phyloP scores from a whole-genome alignment of 2,329 filamentous ascomycete genomes.

The Trichoderma citrinoviride region DNA sequence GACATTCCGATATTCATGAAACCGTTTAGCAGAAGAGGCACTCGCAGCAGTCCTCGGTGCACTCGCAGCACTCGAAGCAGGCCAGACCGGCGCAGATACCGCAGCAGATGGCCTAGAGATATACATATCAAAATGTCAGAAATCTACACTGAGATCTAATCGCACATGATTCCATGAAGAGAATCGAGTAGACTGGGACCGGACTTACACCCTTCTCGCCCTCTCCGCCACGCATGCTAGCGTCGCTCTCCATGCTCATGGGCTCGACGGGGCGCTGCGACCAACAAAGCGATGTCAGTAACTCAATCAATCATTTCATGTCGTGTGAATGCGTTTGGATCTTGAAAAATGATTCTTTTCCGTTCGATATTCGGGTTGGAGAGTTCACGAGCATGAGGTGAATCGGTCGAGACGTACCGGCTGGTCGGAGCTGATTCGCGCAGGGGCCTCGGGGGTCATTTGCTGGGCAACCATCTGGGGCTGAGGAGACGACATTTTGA shows the following conservation, averaged over 20 bases:
- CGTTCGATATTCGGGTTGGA: not conserved
- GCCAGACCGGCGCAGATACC: constrained; percentile 41
- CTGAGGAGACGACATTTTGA: constrained; percentile 21
- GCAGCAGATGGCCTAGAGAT: constrained; percentile 40
- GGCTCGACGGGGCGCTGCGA: constrained; percentile 36
- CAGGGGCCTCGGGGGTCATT: constrained; percentile 31
- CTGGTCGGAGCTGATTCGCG: constrained; percentile 34
- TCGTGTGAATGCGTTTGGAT: no score
- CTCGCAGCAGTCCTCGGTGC: constrained; percentile 33
- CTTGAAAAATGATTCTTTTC: not conserved
- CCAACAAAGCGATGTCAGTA: not conserved
- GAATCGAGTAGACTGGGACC: not conserved
- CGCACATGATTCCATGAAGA: no score
- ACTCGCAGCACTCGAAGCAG: constrained; percentile 44
- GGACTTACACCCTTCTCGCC: constrained; percentile 37
- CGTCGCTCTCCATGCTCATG: constrained; percentile 35
- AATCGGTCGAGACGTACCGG: constrained; percentile 32
- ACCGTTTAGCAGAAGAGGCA: constrained; percentile 30
- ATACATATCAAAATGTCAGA: not conserved
- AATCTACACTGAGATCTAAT: not conserved
- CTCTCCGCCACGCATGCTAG: constrained; percentile 36
- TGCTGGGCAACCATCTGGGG: constrained; percentile 37
- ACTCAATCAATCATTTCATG: not conserved
- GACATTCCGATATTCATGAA: not conserved
- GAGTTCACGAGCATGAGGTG: not conserved